Conservation (phyloP, 2,329 filamentous ascomycete genomes). For the Pseudopyricularia cyperi region DNA sequence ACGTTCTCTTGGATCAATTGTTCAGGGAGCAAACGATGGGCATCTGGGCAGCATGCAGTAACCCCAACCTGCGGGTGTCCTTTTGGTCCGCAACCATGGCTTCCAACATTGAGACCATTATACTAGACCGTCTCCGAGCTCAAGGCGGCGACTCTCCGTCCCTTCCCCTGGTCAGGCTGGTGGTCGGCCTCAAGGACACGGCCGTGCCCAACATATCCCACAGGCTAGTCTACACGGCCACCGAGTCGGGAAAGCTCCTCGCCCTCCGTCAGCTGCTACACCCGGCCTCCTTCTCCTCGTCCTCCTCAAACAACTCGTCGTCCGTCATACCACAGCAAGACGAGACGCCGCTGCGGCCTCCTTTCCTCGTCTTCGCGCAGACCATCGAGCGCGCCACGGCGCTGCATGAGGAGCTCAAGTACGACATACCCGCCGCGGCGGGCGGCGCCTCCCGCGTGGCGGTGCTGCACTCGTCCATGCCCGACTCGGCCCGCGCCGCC, state of each 20-base stretch:
- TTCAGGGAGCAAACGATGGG: slow-evolving; percentile 80
- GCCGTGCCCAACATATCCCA: slow-evolving; percentile 88
- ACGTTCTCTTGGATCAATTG: slow-evolving; percentile 81
- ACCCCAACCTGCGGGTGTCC: slow-evolving; percentile 56
- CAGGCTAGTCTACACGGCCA: slow-evolving; percentile 79
- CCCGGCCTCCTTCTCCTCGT: slow-evolving; percentile 37
- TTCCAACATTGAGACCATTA: slow-evolving; percentile 74
- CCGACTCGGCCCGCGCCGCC: slow-evolving; percentile 58
- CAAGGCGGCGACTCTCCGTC: slow-evolving; percentile 9
- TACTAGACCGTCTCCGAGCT: slow-evolving; percentile 49
- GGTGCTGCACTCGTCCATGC: slow-evolving; percentile 77
- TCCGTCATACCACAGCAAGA: slow-evolving; percentile 13
- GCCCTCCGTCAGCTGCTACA: slow-evolving; percentile 82
- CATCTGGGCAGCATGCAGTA: slow-evolving; percentile 70
- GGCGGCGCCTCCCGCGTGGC: slow-evolving; percentile 77
- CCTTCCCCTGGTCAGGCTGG: slow-evolving; percentile 60
- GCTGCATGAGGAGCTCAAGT: slow-evolving; percentile 78
- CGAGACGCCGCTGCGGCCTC: slow-evolving; percentile 56
- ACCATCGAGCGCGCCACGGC: slow-evolving; percentile 85
- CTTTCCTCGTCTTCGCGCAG: slow-evolving; percentile 92
- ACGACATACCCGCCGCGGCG: slow-evolving; percentile 83
- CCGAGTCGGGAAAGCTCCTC: slow-evolving; percentile 85
- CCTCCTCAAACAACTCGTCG: background rate
- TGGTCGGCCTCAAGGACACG: slow-evolving; percentile 94
- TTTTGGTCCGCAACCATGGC: slow-evolving; percentile 98